A percentile compares a stretch with the other conserved stretches of the same genome.
Conservation (phyloP, 106 monocot genomes). For the Dendrobium chrysotoxum region DNA sequence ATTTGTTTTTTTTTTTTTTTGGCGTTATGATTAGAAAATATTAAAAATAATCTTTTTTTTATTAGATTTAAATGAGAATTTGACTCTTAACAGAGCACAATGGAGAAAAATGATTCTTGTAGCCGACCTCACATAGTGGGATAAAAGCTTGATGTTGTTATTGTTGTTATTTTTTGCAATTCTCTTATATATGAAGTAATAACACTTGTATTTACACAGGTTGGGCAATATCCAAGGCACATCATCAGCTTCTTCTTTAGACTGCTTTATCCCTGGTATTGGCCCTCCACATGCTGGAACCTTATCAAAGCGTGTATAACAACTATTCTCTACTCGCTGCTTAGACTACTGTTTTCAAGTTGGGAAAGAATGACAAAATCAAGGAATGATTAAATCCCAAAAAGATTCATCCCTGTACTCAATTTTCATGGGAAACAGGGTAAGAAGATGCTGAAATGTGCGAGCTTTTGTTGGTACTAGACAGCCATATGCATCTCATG, state of each 20-base stretch:
- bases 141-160: no score
- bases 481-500: not conserved
- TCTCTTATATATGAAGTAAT: no score
- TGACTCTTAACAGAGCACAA: no score
- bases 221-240: slow-evolving; percentile 82
- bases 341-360: slow-evolving; percentile 49
- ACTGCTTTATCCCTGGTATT: slow-evolving; percentile 94
- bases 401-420: not conserved
- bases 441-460: not conserved
- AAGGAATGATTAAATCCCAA: not conserved
- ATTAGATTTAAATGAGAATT: no score
- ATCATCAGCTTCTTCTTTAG: slow-evolving; percentile 94
- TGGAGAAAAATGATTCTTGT: no score
- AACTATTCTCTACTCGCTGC: slow-evolving; percentile 55
- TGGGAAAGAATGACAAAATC: slow-evolving; percentile 58
- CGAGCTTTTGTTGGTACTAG: not conserved
- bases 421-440: not conserved
- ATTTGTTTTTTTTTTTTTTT: no score
- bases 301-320: slow-evolving; percentile 57
- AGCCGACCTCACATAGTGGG: no score
- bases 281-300: slow-evolving; percentile 99
- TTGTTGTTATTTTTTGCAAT: not conserved
- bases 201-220: slow-evolving; percentile 34
- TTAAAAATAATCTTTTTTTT: no score
- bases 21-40: no score